phyloP scores from a whole-genome alignment of 2,329 filamentous ascomycete genomes.

The Decorospora gaudefroyi region DNA sequence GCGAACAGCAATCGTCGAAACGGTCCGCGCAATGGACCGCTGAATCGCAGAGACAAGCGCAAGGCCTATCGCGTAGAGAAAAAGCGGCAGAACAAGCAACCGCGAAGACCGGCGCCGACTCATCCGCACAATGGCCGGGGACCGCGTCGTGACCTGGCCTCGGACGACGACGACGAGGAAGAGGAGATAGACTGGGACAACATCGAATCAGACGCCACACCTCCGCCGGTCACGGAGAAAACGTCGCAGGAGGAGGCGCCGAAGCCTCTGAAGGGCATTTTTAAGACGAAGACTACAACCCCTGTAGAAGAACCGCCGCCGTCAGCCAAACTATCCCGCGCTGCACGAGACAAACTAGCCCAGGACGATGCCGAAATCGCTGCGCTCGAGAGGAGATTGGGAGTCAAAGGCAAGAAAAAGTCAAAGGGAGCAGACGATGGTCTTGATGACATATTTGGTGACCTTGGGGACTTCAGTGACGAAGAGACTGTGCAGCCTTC shows the following conservation, averaged over 20 bases:
- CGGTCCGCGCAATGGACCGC: slow-evolving; percentile 34
- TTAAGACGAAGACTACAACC: slow-evolving; percentile 27
- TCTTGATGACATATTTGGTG: slow-evolving; percentile 75
- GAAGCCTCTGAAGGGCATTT: slow-evolving; percentile 39
- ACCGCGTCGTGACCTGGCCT: slow-evolving; percentile 16
- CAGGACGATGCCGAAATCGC: slow-evolving; percentile 89
- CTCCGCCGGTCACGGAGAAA: slow-evolving; percentile 24
- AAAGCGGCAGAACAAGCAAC: slow-evolving; percentile 52
- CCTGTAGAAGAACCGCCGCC: slow-evolving; percentile 21
- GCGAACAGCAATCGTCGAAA: slow-evolving; percentile 30
- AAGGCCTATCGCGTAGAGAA: slow-evolving; percentile 68
- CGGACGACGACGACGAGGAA: slow-evolving; percentile 31
- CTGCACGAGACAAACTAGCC: slow-evolving; percentile 64
- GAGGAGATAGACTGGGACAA: slow-evolving; percentile 39
- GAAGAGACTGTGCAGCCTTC: slow-evolving; percentile 54
- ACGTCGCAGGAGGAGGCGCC: slow-evolving; percentile 26
- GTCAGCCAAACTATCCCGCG: slow-evolving; percentile 40
- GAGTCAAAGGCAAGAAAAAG: slow-evolving; percentile 73
- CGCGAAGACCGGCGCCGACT: slow-evolving; percentile 18
- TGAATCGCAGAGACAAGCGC: slow-evolving; percentile 66
- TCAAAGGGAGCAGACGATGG: slow-evolving; percentile 80
- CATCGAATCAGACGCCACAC: slow-evolving; percentile 40
- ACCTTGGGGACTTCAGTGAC: slow-evolving; percentile 56
- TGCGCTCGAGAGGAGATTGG: slow-evolving; percentile 82
- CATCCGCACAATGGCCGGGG: slow-evolving; percentile 25